phyloP scores from a whole-genome alignment of 2,329 filamentous ascomycete species.

The Dothistroma septosporum region DNA sequence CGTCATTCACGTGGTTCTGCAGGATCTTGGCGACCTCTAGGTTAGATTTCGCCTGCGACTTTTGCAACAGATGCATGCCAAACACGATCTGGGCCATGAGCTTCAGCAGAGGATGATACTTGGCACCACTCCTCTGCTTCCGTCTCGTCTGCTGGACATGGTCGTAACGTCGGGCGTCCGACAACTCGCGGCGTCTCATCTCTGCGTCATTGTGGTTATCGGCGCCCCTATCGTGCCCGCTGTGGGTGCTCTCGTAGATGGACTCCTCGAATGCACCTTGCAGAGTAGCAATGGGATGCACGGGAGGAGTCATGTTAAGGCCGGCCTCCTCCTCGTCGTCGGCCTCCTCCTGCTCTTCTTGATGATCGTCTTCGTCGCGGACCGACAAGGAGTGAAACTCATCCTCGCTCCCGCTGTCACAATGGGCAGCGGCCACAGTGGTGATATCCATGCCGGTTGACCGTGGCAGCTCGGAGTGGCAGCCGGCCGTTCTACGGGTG shows the following conservation, averaged over 20 bases:
- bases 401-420: conserved; percentile 23
- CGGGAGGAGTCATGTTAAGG: conserved; percentile 39
- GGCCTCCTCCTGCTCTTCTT: conserved; percentile 11
- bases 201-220: conserved; percentile 48
- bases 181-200: conserved; percentile 60
- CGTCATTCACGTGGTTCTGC: conserved; percentile 86
- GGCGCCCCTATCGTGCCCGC: conserved; percentile 35
- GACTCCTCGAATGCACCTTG: conserved; percentile 81
- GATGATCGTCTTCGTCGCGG: conserved; percentile 12
- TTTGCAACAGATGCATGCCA: conserved; percentile 81
- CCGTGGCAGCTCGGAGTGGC: not conserved
- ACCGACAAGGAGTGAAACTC: conserved; percentile 26
- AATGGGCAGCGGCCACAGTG: conserved; percentile 19
- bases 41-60: conserved; percentile 82
- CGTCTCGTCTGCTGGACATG: conserved; percentile 65
- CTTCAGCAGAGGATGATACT: conserved; percentile 84
- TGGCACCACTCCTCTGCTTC: conserved; percentile 70
- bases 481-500: not conserved
- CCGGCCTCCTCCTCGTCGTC: conserved; percentile 15
- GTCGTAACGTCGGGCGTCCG: conserved; percentile 65
- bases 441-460: not conserved
- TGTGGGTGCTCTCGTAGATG: conserved; percentile 64
- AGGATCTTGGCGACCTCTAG: conserved; percentile 83
- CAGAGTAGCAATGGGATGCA: conserved; percentile 71
- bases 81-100: conserved; percentile 90